These are phyloP conservation scores for Suillus sp. DNA, from an alignment of 768 basidiomycete genomes.

Conservation along the genomic window DNA sequence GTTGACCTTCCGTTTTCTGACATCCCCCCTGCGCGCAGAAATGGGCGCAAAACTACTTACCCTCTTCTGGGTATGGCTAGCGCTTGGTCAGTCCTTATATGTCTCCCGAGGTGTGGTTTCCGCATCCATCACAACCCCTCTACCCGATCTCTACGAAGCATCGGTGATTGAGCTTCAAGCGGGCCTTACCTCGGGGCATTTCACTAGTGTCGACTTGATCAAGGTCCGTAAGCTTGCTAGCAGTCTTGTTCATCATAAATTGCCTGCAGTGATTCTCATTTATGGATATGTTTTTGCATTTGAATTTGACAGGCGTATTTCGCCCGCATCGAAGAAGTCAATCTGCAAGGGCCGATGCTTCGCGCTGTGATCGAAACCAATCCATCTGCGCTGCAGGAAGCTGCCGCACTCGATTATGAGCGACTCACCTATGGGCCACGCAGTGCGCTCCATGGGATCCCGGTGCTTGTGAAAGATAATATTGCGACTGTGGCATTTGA, in stretches of 20 bases:
- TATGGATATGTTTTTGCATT: neutral
- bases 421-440: slow-evolving; percentile 31
- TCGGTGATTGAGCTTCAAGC: slow-evolving; percentile 40
- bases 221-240: slow-evolving; percentile 29
- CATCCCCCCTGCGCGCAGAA: neutral
- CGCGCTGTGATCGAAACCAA: slow-evolving; percentile 46
- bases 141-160: slow-evolving; percentile 47
- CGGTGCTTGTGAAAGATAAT: slow-evolving; percentile 39
- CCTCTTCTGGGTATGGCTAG: slow-evolving; percentile 7
- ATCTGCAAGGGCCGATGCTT: slow-evolving; percentile 37
- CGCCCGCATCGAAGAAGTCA: slow-evolving; percentile 46
- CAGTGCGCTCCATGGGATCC: slow-evolving; percentile 41
- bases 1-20: neutral
- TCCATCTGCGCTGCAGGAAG: slow-evolving; percentile 39
- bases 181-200: slow-evolving; percentile 37
- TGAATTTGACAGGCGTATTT: slow-evolving; percentile 39
- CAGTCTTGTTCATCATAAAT: neutral
- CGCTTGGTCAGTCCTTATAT: slow-evolving; percentile 4
- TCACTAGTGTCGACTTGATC: slow-evolving; percentile 45
- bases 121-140: slow-evolving; percentile 18
- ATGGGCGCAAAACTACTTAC: slow-evolving; percentile 10
- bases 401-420: slow-evolving; percentile 37
- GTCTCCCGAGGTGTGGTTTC: slow-evolving; percentile 1
- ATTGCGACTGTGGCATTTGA: slow-evolving; percentile 34
- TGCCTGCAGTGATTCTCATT: neutral